Conservation (phyloP, 2,329 filamentous ascomycete genomes). For the Bipolaris cookei region DNA sequence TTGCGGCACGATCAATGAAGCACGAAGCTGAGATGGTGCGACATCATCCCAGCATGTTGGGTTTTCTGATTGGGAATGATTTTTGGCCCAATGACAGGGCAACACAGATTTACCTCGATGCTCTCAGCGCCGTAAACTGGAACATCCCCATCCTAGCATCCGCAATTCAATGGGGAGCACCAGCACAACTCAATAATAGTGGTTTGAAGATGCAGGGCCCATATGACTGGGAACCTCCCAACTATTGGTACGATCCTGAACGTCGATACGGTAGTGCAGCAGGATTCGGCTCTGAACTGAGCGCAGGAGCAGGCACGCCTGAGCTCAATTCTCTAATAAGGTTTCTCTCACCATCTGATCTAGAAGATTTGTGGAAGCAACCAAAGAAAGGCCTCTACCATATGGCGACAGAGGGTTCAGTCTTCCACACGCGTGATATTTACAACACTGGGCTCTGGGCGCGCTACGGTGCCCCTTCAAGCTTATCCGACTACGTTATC, state of each 20-base stretch:
- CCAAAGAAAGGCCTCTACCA: constrained; percentile 64
- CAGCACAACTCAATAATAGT: constrained; percentile 59
- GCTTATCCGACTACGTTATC: constrained; percentile 63
- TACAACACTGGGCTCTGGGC: constrained; percentile 63
- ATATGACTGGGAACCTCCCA: constrained; percentile 70
- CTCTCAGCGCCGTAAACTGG: constrained; percentile 61
- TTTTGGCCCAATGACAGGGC: constrained; percentile 67
- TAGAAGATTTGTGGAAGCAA: constrained; percentile 63
- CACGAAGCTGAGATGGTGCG: constrained; percentile 68
- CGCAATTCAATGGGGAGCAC: constrained; percentile 62
- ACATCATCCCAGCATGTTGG: constrained; percentile 64
- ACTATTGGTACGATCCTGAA: constrained; percentile 65
- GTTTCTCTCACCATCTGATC: constrained; percentile 60
- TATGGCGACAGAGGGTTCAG: constrained; percentile 63
- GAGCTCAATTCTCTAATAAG: constrained; percentile 60
- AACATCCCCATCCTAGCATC: constrained; percentile 64
- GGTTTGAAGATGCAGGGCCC: constrained; percentile 72
- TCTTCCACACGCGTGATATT: constrained; percentile 62
- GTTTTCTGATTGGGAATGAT: constrained; percentile 66
- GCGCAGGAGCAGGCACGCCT: constrained; percentile 67
- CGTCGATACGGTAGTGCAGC: constrained; percentile 63
- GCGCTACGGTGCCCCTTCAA: constrained; percentile 60
- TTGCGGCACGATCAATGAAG: constrained; percentile 61
- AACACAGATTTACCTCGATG: constrained; percentile 60
- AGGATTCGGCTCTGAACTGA: constrained; percentile 68